phyloP scores from a whole-genome alignment of 352 stramenopile genomes.

The Phytopythium aichiense region DNA sequence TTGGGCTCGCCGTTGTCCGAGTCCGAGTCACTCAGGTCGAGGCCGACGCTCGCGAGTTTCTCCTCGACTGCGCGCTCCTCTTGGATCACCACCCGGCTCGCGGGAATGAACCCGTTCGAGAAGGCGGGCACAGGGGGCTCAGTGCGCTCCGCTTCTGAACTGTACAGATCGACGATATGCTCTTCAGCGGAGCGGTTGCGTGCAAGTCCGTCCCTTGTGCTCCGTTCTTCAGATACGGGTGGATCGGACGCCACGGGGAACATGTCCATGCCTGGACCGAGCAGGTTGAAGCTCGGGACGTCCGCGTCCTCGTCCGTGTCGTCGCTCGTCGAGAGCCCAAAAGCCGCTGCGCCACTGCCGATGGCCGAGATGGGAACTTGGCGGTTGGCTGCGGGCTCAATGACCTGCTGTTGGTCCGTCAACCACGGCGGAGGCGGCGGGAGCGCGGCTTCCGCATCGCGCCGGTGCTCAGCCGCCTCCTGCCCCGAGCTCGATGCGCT shows the following conservation, averaged over 20 bases:
- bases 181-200: background rate
- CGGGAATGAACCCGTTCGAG: slow-evolving; percentile 15
- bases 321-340: background rate
- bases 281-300: slow-evolving; percentile 43
- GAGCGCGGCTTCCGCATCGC: background rate
- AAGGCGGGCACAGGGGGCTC: background rate
- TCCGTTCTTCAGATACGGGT: too few species aligned
- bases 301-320: slow-evolving; percentile 18
- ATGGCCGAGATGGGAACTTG: background rate
- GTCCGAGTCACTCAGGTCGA: slow-evolving; percentile 53
- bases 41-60: slow-evolving; percentile 41
- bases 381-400: background rate
- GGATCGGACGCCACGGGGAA: slow-evolving; percentile 10
- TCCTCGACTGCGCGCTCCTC: slow-evolving; percentile 24
- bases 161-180: background rate
- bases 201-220: background rate
- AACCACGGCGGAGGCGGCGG: background rate
- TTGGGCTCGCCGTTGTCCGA: slow-evolving; percentile 21
- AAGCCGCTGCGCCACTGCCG: background rate
- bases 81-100: slow-evolving; percentile 17
- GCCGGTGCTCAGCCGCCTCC: background rate
- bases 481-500: background rate
- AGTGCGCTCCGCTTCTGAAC: background rate
- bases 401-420: background rate
- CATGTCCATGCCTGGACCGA: slow-evolving; percentile 22